Percentiles rank a stretch among this genome's conserved stretches.
Evolutionary conservation across 129 eudicot genomes (phyloP).

Genomic region (Tanacetum coccineum): DNA sequence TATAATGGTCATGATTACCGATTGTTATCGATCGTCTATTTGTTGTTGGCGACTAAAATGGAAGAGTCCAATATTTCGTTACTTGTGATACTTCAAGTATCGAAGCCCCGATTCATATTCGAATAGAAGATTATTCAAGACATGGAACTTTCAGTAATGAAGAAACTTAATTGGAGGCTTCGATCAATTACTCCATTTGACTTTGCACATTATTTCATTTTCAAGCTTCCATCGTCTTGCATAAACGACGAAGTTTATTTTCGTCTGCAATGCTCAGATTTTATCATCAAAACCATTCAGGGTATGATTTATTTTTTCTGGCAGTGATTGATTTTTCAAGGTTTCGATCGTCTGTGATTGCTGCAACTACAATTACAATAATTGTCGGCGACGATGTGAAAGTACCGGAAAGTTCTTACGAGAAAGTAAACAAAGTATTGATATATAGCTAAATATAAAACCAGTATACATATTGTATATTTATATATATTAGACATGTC

Average conservation of each 20-base stretch:
- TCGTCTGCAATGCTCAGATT: slow-evolving; percentile 33
- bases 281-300: slow-evolving; percentile 47
- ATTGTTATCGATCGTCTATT: slow-evolving; percentile 51
- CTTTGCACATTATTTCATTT: slow-evolving; percentile 41
- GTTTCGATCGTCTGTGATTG: slow-evolving; percentile 46
- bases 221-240: slow-evolving; percentile 23
- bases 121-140: slow-evolving; percentile 43
- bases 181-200: slow-evolving; percentile 59
- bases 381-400: slow-evolving; percentile 37
- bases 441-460: not conserved
- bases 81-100: slow-evolving; percentile 45
- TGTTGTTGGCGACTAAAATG: slow-evolving; percentile 66
- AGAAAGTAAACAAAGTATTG: slow-evolving; percentile 48
- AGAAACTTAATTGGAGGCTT: slow-evolving; percentile 49
- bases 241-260: not conserved
- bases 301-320: slow-evolving; percentile 27
- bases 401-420: slow-evolving; percentile 40
- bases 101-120: slow-evolving; percentile 37
- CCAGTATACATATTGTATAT: too few relatives aligned
- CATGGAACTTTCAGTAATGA: slow-evolving; percentile 63
- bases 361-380: slow-evolving; percentile 50
- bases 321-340: slow-evolving; percentile 50
- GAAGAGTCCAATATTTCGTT: slow-evolving; percentile 45
- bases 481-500: too few relatives aligned
- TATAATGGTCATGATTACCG: slow-evolving; percentile 45